phyloP scores from a whole-genome alignment of 371 early-diverging fungal genomes.

The Mucor indicus region DNA sequence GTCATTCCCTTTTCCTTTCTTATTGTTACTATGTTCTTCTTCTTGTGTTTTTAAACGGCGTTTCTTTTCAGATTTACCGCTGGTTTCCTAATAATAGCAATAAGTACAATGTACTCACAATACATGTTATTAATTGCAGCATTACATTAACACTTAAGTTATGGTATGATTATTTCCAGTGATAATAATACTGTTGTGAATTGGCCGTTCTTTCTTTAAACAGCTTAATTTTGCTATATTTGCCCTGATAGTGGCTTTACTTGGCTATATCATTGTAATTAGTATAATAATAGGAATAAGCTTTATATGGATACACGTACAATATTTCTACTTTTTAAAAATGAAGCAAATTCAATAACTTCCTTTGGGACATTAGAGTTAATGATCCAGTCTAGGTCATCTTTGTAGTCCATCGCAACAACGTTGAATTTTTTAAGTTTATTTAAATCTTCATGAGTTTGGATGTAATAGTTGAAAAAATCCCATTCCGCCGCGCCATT shows the following conservation, averaged over 20 bases:
- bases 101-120: background rate
- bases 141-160: background rate
- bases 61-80: conserved; percentile 1
- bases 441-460: conserved; percentile 3
- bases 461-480: background rate
- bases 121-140: background rate
- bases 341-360: conserved; percentile 1
- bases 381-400: conserved; percentile 5
- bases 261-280: conserved; percentile 1
- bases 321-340: background rate
- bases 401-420: background rate
- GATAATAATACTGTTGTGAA: conserved; percentile 1
- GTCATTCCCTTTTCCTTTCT: conserved; percentile 2
- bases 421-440: conserved; percentile 5
- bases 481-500: background rate
- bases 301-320: background rate
- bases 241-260: conserved; percentile 1
- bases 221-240: conserved; percentile 4
- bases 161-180: conserved; percentile 1
- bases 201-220: conserved; percentile 1
- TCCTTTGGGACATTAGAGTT: background rate
- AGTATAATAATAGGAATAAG: conserved; percentile 1
- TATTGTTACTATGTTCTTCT: background rate
- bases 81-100: background rate
- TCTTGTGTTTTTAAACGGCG: background rate